Percentiles rank a stretch among this genome's conserved stretches.
Conservation (phyloP, 164 flowering plant genomes). For the Magnolia sinica region DNA sequence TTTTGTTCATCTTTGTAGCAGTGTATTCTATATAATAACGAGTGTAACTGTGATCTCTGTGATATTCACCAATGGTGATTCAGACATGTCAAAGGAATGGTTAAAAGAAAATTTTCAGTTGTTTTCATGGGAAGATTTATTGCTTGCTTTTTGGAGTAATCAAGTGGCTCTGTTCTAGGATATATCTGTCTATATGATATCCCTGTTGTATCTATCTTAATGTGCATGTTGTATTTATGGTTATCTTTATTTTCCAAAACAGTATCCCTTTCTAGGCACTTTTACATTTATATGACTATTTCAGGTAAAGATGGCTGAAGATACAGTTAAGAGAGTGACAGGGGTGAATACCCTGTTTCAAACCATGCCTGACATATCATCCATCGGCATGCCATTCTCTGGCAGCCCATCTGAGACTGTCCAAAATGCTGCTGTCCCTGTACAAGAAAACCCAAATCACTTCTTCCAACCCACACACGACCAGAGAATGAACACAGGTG, state of each 20-base stretch:
- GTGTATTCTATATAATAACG: too few species aligned
- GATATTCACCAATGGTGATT: too few species aligned
- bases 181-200: too few species aligned
- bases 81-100: too few species aligned
- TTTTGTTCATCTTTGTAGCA: too few species aligned
- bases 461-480: slow-evolving; percentile 41
- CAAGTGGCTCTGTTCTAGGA: too few species aligned
- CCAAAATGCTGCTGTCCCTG: slow-evolving; percentile 68
- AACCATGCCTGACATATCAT: slow-evolving; percentile 58
- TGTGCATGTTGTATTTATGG: not conserved
- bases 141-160: too few species aligned
- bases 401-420: slow-evolving; percentile 63
- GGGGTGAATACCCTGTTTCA: slow-evolving; percentile 72
- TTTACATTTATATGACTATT: not conserved
- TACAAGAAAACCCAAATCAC: slow-evolving; percentile 51
- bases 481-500: slow-evolving; percentile 31
- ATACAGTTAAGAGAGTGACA: slow-evolving; percentile 74
- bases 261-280: not conserved
- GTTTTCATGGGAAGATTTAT: too few species aligned
- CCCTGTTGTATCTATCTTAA: too few species aligned
- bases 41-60: too few species aligned
- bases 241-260: not conserved
- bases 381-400: slow-evolving; percentile 42
- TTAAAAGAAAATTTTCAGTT: too few species aligned
- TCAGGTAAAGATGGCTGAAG: slow-evolving; percentile 97